Base-by-base conservation (phyloP, 2,329 filamentous ascomycete genomes). In the Cladosporium velox region DNA sequence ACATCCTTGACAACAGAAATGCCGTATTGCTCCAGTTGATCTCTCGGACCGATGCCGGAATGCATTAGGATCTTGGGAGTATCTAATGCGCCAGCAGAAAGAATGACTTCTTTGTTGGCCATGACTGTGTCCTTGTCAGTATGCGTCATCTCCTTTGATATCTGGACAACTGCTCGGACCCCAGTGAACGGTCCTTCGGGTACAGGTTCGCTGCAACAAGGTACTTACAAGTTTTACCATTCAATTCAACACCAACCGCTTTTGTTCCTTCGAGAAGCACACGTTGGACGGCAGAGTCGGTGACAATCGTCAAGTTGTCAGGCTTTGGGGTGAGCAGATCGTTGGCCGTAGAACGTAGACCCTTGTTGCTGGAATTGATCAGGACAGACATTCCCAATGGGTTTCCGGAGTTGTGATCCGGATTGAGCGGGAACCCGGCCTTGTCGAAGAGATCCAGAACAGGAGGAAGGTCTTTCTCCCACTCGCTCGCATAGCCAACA, bases 51-150 rank as follows among this genome's bases (percentile, higher is more conserved):
- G 69, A 90, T 91, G 70, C 90, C 88, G 78, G 86, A 89, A 72
- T 88, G 84, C 77, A 91, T 82, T 2, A 92, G 82, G 57, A 92
- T 80, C 77, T 90, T 90, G 12, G 88, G 82, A 1, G 88, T 88
- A n/a, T 88, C 88, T 68, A 92, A 90, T 1, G 89, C 80, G 55
- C 90, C 90, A 0, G 88, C 86, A n/a, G 89, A 86, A 34, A 91
- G 79, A 70, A 92, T 85, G 54, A 92, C 88, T 64, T 88, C 85
- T 10, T 61, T 61, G 21, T 14, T 51, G 28, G 59, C 59, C 26
- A 61, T 32, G 26, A 49, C 59, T 61, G n/a, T n/a, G n/a, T 12
- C 6, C 3, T 21, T 7, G 28, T 61, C 7, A 61, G 59, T 8
- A 47, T 4, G 15, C 18, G 15, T 44, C 6, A n/a, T 44, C 3